Conservation (phyloP, 345 rosid species). For the Euclidium syriacum region DNA sequence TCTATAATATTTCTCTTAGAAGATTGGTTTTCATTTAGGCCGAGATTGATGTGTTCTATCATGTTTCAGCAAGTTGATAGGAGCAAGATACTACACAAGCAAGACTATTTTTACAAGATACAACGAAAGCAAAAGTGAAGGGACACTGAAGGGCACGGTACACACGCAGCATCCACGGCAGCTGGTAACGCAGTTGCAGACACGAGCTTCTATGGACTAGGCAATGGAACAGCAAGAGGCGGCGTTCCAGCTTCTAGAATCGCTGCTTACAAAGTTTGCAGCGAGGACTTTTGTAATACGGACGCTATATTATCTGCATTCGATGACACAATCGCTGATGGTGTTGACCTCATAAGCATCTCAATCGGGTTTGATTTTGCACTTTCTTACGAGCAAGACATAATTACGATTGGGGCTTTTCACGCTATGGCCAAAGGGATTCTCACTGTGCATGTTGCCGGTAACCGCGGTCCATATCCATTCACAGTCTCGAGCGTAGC, state of each 20-base stretch:
- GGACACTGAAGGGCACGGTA: slow-evolving; percentile 36
- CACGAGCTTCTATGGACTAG: slow-evolving; percentile 34
- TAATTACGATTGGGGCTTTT: too few species aligned
- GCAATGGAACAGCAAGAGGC: slow-evolving; percentile 40
- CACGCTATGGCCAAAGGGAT: slow-evolving; percentile 39
- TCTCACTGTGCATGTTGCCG: slow-evolving; percentile 28
- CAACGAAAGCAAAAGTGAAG: not conserved
- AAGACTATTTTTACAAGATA: too few species aligned
- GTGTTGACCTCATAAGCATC: slow-evolving; percentile 20
- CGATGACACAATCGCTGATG: slow-evolving; percentile 37
- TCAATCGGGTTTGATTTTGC: not conserved
- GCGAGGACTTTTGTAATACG: not conserved
- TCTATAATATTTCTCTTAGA: too few species aligned
- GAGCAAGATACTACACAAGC: slow-evolving; percentile 26
- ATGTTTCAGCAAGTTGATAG: slow-evolving; percentile 35
- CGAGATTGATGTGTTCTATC: too few species aligned
- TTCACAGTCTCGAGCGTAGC: slow-evolving; percentile 1
- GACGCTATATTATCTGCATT: slow-evolving; percentile 8
- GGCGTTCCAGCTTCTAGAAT: slow-evolving; percentile 47
- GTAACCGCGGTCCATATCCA: not conserved
- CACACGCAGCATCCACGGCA: slow-evolving; percentile 48
- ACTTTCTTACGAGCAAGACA: not conserved
- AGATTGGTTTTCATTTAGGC: too few species aligned
- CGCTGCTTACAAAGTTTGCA: slow-evolving; percentile 34
- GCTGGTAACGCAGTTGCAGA: slow-evolving; percentile 36